A percentile compares a stretch with the other conserved stretches of the same genome.
Conservation (phyloP, 768 basidiomycete genomes). For the Lactarius akahatsu region DNA sequence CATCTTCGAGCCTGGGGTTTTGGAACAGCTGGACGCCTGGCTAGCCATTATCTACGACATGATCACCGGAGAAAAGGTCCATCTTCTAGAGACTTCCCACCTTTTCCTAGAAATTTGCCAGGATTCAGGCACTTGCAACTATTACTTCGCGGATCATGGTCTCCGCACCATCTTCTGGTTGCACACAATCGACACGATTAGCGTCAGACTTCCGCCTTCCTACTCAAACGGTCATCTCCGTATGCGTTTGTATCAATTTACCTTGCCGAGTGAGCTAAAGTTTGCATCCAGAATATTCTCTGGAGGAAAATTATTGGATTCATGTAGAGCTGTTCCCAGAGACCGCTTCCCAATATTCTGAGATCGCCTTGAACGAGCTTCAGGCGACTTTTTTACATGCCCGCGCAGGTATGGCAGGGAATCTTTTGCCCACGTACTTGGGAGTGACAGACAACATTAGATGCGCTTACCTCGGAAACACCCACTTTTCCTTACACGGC, state of each 20-base stretch:
- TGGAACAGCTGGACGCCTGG: not conserved
- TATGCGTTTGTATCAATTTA: not conserved
- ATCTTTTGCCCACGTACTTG: not conserved
- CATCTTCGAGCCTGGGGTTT: not conserved
- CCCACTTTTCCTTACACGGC: not conserved
- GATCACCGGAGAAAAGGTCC: not conserved
- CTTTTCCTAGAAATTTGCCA: slow-evolving; percentile 16
- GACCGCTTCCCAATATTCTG: not conserved
- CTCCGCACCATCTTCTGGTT: slow-evolving; percentile 19
- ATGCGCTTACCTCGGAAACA: slow-evolving; percentile 4
- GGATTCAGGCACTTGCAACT: slow-evolving; percentile 1
- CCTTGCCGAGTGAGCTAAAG: not conserved
- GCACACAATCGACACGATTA: not conserved
- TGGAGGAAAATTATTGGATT: not conserved
- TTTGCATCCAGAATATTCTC: slow-evolving; percentile 1
- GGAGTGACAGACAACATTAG: not conserved
- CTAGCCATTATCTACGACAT: not conserved
- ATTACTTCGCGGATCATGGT: slow-evolving; percentile 19
- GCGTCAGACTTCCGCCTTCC: not conserved
- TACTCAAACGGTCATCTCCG: slow-evolving; percentile 9
- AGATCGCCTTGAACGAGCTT: not conserved
- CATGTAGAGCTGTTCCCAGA: not conserved
- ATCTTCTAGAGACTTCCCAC: slow-evolving; percentile 2
- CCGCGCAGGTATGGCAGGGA: not conserved
- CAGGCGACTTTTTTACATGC: not conserved